These are phyloP conservation scores for Gossypium davidsonii DNA, from an alignment of 441 rosid genomes.

Conservation along the genomic window DNA sequence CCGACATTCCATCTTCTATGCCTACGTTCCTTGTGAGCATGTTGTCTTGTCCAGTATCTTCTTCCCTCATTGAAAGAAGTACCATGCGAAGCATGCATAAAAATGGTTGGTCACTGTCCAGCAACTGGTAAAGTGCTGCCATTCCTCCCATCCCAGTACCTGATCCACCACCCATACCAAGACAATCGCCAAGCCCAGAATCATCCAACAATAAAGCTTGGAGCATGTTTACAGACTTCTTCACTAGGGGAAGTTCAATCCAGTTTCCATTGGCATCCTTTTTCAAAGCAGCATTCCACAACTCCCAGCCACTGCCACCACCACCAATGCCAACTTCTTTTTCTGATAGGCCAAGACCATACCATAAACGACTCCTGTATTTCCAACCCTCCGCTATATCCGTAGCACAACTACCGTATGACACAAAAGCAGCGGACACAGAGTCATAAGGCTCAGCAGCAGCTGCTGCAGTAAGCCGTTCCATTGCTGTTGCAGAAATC, in stretches of 20 bases:
- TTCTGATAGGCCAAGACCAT: constrained; percentile 82
- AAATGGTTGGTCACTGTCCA: constrained; percentile 99
- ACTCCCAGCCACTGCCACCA: constrained; percentile 92
- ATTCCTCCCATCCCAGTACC: constrained; percentile 99
- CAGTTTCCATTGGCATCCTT: constrained; percentile 92
- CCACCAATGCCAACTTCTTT: constrained; percentile 65
- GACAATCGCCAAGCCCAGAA: constrained; percentile 98
- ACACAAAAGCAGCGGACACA: constrained; percentile 96
- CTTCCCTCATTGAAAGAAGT: constrained; percentile 98
- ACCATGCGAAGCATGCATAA: constrained; percentile 99
- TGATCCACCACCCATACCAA: constrained; percentile 98
- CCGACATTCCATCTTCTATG: constrained; percentile 42
- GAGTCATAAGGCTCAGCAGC: constrained; percentile 99
- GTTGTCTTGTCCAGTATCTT: constrained; percentile 77
- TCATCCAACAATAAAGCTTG: constrained; percentile 94
- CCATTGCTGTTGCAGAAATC: constrained; percentile 87
- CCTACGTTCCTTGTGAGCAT: constrained; percentile 61
- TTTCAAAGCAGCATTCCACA: constrained; percentile 83
- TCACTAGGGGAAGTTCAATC: constrained; percentile 92
- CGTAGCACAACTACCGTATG: constrained; percentile 90
- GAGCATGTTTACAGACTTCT: constrained; percentile 94
- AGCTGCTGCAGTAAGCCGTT: constrained; percentile 89
- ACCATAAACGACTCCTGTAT: constrained; percentile 95
- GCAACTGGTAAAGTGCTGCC: constrained; percentile 88
- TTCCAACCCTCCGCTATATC: constrained; percentile 99